Base-by-base conservation (phyloP, 2,329 filamentous ascomycete species). In the Penicillium expansum region DNA sequence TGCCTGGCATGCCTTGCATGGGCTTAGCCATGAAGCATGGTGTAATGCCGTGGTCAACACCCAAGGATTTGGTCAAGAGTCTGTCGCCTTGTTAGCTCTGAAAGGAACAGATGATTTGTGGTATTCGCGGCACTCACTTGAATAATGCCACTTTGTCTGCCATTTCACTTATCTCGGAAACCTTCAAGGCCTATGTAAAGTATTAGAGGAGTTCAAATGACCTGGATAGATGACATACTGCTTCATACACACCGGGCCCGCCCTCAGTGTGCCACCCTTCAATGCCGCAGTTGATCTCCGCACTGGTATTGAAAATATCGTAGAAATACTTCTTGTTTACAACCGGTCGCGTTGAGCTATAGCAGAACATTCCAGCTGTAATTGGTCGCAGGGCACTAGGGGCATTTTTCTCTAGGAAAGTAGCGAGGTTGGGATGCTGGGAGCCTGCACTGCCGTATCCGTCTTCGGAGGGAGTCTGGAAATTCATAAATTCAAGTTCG, bases 1-100 rank as follows among this genome's bases (percentile, higher is more conserved):
- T 97, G 53, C 93, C 93, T 0, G 93, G 93, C 0, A 97, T 80
- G 0, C 92, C 92, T 67, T 94, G 84, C 64, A 89, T 86, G 4
- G 93, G 93, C 77, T 97, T 97, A 18, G 93, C 93, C 93, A 97
- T 97, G 80, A 97, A 97, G 77, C 91, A 96, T 0, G 93, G 93
- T 0, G 91, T 96, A 69, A 97, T 93, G 64, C 90, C 90, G 72
- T 91, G 89, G 68, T 90, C 88, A 55, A 86, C 87, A 27, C 90
- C 90, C 33, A 96, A 83, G 7, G 90, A 92, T 77, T 96, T 96
- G 60, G 96, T 91, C 16, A 89, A 85, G 66, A 95, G 89, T 69
- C 82, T 85, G 56, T 20, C 10, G 20, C 8, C 8, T 42, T 18
- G 49, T 62, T 58, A 62, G 56, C 30, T 32, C 18, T 6, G n/a